phyloP scores from a whole-genome alignment of 2,329 filamentous ascomycete species.

The Botrytis paeoniae region DNA sequence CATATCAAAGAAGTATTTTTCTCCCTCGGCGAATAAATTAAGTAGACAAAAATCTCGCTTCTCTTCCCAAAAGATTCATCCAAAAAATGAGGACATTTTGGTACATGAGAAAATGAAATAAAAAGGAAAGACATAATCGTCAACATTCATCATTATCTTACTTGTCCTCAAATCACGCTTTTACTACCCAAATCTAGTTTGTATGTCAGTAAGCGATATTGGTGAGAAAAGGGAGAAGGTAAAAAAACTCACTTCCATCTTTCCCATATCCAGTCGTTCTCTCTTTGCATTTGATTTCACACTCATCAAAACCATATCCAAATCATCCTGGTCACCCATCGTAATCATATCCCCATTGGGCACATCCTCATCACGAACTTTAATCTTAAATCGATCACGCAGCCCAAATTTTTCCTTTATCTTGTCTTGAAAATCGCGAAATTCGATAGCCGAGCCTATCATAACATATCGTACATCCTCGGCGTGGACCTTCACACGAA shows the following conservation, averaged over 20 bases:
- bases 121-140: slow-evolving; percentile 5
- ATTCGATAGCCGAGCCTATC: slow-evolving; percentile 69
- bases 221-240: neutral
- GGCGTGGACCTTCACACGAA: slow-evolving; percentile 87
- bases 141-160: slow-evolving; percentile 19
- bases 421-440: slow-evolving; percentile 71
- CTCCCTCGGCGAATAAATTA: neutral
- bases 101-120: neutral
- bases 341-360: slow-evolving; percentile 89
- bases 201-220: slow-evolving; percentile 23
- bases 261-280: slow-evolving; percentile 78
- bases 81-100: neutral
- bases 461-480: slow-evolving; percentile 93
- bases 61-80: neutral
- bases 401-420: slow-evolving; percentile 87
- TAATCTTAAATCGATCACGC: slow-evolving; percentile 77
- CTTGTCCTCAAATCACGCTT: neutral
- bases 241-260: slow-evolving; percentile 78
- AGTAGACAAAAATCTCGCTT: neutral
- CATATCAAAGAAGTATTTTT: slow-evolving; percentile 5
- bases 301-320: slow-evolving; percentile 78
- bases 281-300: slow-evolving; percentile 67
- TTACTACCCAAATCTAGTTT: slow-evolving; percentile 32
- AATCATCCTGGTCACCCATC: slow-evolving; percentile 92
- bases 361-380: slow-evolving; percentile 76